phyloP scores from a whole-genome alignment of 139 green algal species.

The Gonium pectorale region DNA sequence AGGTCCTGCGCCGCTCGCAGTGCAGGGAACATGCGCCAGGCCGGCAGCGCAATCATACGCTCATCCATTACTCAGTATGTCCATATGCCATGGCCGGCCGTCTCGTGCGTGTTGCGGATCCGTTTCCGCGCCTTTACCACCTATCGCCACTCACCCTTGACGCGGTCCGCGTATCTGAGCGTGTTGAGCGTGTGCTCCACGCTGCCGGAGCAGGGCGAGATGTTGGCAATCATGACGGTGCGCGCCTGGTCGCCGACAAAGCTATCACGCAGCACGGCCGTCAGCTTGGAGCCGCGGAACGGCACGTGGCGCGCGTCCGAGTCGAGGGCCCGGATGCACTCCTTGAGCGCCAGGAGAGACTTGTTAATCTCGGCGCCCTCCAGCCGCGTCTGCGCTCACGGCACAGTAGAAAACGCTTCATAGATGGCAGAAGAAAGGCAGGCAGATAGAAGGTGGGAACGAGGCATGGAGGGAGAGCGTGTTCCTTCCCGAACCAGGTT shows the following conservation, averaged over 20 bases:
- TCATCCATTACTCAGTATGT: too few relatives aligned
- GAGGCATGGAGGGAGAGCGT: too few relatives aligned
- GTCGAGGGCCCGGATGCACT: slow-evolving; percentile 91
- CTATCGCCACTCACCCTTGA: slow-evolving; percentile 88
- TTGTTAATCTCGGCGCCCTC: slow-evolving; percentile 99
- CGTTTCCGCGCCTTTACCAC: too few relatives aligned
- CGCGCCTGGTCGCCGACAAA: slow-evolving; percentile 85
- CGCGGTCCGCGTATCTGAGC: slow-evolving; percentile 95
- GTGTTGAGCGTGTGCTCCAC: slow-evolving; percentile 99
- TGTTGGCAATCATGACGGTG: slow-evolving; percentile 99
- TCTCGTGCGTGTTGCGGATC: too few relatives aligned
- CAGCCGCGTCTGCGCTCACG: slow-evolving; percentile 73
- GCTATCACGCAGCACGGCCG: slow-evolving; percentile 79
- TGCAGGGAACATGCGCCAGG: too few relatives aligned
- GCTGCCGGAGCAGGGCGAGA: slow-evolving; percentile 86
- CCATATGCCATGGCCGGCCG: too few relatives aligned
- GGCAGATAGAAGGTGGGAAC: not conserved
- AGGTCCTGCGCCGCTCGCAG: too few relatives aligned
- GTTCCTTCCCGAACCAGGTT: too few relatives aligned
- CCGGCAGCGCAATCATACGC: too few relatives aligned
- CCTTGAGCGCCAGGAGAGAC: slow-evolving; percentile 95
- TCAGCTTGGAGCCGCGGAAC: slow-evolving; percentile 96
- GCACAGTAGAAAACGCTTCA: too few relatives aligned
- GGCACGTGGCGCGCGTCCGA: slow-evolving; percentile 92
- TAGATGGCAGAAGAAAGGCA: too few relatives aligned